Conservation (phyloP, 2,329 filamentous ascomycete genomes). For the Domatiomyces globalis region DNA sequence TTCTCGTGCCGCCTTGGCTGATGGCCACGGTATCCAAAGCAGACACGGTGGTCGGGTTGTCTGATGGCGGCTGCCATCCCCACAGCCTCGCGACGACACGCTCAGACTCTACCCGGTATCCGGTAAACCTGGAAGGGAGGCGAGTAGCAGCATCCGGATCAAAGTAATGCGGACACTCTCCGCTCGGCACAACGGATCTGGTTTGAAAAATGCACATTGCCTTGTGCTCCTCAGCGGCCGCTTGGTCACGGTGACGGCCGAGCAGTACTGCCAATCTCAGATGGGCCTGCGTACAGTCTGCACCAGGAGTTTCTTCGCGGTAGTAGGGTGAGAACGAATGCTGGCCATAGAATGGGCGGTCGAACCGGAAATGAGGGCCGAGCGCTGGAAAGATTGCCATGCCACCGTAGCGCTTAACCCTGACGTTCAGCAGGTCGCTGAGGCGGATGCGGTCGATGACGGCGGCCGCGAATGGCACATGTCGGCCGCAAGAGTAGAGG, state of each 20-base stretch:
- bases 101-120: not conserved
- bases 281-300: not conserved
- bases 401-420: not conserved
- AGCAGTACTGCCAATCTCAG: not conserved
- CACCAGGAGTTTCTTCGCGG: constrained; percentile 1
- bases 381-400: not conserved
- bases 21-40: constrained; percentile 23
- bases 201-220: constrained; percentile 27
- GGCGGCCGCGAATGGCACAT: constrained; percentile 6
- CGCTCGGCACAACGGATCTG: constrained; percentile 19
- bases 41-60: constrained; percentile 23
- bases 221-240: constrained; percentile 20
- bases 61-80: constrained; percentile 1
- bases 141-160: constrained; percentile 21
- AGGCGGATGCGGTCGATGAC: not conserved
- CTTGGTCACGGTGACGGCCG: not conserved
- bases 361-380: constrained; percentile 24
- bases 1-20: constrained; percentile 24
- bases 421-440: not conserved
- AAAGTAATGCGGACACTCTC: constrained; percentile 22
- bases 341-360: constrained; percentile 27
- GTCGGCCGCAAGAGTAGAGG: constrained; percentile 8
- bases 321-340: constrained; percentile 18
- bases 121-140: not conserved
- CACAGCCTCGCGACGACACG: constrained; percentile 3